Conservation (phyloP, 2,329 filamentous ascomycete species). For the Penicillium glabrum region DNA sequence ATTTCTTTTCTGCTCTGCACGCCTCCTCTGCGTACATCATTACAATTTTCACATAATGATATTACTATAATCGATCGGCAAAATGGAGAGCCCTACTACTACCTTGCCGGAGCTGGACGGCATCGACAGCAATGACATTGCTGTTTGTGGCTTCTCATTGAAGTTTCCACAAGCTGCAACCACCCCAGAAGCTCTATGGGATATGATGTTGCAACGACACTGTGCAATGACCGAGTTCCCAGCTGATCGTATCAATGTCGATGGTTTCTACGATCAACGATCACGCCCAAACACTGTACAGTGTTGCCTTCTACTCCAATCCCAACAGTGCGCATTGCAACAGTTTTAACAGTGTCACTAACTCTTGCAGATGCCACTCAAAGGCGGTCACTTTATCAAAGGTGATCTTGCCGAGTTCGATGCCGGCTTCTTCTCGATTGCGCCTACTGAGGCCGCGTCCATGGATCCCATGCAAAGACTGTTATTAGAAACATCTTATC, state of each 20-base stretch:
- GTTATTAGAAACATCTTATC: constrained; percentile 29
- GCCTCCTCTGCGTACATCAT: no score
- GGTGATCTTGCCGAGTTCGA: constrained; percentile 32
- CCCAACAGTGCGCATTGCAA: constrained; percentile 9
- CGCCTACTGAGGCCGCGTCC: constrained; percentile 21
- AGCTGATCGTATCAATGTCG: constrained; percentile 23
- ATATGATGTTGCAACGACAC: constrained; percentile 12
- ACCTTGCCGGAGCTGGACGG: no score
- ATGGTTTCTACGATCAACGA: constrained; percentile 13
- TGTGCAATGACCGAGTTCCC: constrained; percentile 23
- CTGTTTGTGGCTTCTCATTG: constrained; percentile 3
- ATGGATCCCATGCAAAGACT: constrained; percentile 36
- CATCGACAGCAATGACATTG: not conserved
- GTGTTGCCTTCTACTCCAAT: not conserved
- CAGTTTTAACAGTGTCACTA: not conserved
- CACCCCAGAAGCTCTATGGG: constrained; percentile 4
- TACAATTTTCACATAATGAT: no score
- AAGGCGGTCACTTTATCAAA: constrained; percentile 20
- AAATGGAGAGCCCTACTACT: no score
- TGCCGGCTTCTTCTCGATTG: constrained; percentile 32
- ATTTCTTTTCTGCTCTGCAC: no score
- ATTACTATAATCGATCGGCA: no score
- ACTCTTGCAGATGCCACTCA: not conserved
- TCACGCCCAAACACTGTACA: no score
- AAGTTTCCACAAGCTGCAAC: constrained; percentile 1